These are phyloP conservation scores for Boletus subparvulus DNA, from an alignment of 768 basidiomycete genomes.

Conservation along the genomic window DNA sequence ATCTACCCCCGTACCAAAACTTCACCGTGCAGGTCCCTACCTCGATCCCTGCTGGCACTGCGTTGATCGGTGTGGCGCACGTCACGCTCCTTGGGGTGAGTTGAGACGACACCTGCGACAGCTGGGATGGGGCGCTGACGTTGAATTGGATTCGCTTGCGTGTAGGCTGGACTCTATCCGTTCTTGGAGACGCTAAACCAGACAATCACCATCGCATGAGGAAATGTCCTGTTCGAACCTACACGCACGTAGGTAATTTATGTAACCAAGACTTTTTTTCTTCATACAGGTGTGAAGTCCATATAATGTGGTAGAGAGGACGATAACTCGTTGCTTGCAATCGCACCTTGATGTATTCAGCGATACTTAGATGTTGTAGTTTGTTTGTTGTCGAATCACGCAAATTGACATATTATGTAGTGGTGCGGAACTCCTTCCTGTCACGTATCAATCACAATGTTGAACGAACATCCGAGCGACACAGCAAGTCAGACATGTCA, in stretches of 20 bases:
- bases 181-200: conserved; percentile 35
- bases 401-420: background rate
- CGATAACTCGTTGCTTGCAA: too few relatives aligned
- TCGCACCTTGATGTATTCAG: too few relatives aligned
- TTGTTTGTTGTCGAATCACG: background rate
- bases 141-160: background rate
- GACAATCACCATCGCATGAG: conserved; percentile 25
- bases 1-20: conserved; percentile 43
- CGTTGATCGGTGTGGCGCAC: conserved; percentile 39
- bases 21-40: conserved; percentile 44
- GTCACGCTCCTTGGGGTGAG: conserved; percentile 43
- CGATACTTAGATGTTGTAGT: background rate
- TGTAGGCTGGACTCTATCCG: conserved; percentile 35
- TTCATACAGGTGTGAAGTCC: too few relatives aligned
- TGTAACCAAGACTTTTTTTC: too few relatives aligned
- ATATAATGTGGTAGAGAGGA: too few relatives aligned
- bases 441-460: background rate
- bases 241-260: too few relatives aligned
- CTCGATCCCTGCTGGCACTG: conserved; percentile 26
- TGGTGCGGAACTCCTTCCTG: too few relatives aligned
- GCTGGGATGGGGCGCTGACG: background rate
- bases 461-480: background rate
- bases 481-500: background rate
- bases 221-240: too few relatives aligned
- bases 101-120: conserved; percentile 2